Evolutionary conservation across 176 grass and related monocot genomes (phyloP), one percentile per base, ranked within the genome.

Genomic region (Zizania latifolia): DNA sequence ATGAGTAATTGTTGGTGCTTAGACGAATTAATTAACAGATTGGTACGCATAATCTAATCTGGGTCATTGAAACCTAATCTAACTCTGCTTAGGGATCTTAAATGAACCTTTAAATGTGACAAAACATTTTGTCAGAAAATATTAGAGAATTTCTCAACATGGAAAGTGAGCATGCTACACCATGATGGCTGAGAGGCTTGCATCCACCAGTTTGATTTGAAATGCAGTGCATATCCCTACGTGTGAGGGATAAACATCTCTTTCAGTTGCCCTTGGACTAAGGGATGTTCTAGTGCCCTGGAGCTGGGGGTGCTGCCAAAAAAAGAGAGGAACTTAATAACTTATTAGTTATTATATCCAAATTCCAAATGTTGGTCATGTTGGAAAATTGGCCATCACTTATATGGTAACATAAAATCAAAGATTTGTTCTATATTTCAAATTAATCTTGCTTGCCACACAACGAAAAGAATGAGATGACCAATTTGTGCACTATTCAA

Each of bases 201-300:
- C 30, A 43, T 65, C 57, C 40, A 62, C 33, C 1, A 57, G 46
- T 50, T 33, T 73, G 14, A 31, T 72, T 24, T 70, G 13, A 31
- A 54, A 81, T 50, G 55, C 21, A 17, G 6, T 14, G 5, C 13
- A 64, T n/a, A n/a, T n/a, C 14, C 74, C 6, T 35, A 19, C 4
- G 5, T 17, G 17, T 19, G 65, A 19, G n/a, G n/a, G n/a, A 72
- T 9, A 72, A 87, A 79, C 55, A 78, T 88, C 80, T 51, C 68
- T 88, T 88, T 88, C 21, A 69, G 35, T 62, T 79, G 10, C 80
- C 85, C 80, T 83, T 62, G 6, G 65, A 55, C 53, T 55, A 83
- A 62, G 80, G 68, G 34, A 59, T 83, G 35, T 53, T 69, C 32
- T 44, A 62, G 22, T 88, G 62, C 61, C 69, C 80, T 88, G 54